Percentiles rank a stretch among this genome's conserved stretches.
Conservation (phyloP, 176 grass and related monocot species). For the Poa annua region DNA sequence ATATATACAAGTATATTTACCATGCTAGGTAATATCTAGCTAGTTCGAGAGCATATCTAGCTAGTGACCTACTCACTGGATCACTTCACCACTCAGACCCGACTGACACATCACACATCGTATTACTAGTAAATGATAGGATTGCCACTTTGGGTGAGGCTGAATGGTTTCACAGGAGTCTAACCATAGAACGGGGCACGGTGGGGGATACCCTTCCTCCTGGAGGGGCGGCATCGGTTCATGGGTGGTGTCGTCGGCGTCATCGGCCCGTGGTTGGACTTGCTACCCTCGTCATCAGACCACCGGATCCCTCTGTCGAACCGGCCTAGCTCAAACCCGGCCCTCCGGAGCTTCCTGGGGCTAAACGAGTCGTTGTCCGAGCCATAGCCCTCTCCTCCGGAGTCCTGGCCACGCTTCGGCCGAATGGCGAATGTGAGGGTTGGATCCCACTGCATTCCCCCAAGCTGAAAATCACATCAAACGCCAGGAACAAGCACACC, state of each 20-base stretch:
- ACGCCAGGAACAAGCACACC: neutral
- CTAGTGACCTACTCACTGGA: conserved; percentile 30
- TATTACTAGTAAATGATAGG: neutral
- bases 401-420: conserved; percentile 56
- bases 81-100: conserved; percentile 35
- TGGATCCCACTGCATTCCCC: conserved; percentile 63
- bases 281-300: conserved; percentile 63
- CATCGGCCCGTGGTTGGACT: conserved; percentile 37
- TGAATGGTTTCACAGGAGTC: conserved; percentile 17
- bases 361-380: conserved; percentile 58
- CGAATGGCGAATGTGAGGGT: conserved; percentile 59
- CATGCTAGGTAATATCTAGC: conserved; percentile 48
- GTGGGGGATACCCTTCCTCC: conserved; percentile 71
- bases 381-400: conserved; percentile 43
- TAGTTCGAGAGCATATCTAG: conserved; percentile 28
- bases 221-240: conserved; percentile 57
- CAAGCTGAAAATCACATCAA: conserved; percentile 41
- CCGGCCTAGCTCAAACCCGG: conserved; percentile 40
- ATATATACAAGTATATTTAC: conserved; percentile 42
- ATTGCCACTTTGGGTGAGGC: conserved; percentile 21
- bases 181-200: conserved; percentile 66
- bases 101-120: conserved; percentile 35
- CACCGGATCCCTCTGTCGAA: conserved; percentile 52
- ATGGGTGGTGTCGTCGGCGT: conserved; percentile 58
- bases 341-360: conserved; percentile 51